These are phyloP conservation scores for Blastocystis sp. DNA, from an alignment of 352 stramenopile species.

Conservation along the genomic window DNA sequence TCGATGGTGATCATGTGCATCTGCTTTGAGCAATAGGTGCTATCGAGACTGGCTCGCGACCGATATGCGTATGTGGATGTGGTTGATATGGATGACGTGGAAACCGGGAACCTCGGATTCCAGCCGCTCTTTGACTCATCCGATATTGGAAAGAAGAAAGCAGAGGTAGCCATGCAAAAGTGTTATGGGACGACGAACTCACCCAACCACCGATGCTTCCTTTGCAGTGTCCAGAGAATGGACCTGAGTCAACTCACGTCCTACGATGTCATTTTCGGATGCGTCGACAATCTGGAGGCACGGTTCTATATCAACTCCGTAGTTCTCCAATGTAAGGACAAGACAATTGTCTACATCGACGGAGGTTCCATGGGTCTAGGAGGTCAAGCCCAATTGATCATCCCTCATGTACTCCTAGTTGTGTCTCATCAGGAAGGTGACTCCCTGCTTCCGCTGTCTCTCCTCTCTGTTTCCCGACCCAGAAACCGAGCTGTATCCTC, in stretches of 20 bases:
- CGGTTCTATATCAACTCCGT: neutral
- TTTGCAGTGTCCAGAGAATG: neutral
- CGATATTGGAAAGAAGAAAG: neutral
- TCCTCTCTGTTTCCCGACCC: neutral
- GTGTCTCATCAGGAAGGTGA: neutral
- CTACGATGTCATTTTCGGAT: neutral
- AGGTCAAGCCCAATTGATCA: conserved; percentile 15
- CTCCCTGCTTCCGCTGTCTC: conserved; percentile 42
- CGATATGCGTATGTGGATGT: neutral
- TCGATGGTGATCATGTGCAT: neutral
- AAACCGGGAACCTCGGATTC: neutral
- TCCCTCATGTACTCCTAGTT: neutral
- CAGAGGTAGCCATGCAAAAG: neutral
- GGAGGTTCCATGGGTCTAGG: conserved; percentile 21
- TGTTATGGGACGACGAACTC: neutral
- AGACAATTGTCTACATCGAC: conserved; percentile 37
- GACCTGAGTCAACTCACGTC: neutral
- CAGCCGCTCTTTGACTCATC: neutral
- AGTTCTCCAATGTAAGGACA: neutral
- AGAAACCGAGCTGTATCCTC: neutral
- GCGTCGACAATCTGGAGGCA: conserved; percentile 7
- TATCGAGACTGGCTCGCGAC: neutral
- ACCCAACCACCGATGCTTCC: neutral
- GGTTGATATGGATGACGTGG: conserved; percentile 34
- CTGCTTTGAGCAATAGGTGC: neutral